Percentiles rank a stretch among this genome's conserved stretches.
phyloP scores from a whole-genome alignment of 345 rosid species.

The Populus simonii region DNA sequence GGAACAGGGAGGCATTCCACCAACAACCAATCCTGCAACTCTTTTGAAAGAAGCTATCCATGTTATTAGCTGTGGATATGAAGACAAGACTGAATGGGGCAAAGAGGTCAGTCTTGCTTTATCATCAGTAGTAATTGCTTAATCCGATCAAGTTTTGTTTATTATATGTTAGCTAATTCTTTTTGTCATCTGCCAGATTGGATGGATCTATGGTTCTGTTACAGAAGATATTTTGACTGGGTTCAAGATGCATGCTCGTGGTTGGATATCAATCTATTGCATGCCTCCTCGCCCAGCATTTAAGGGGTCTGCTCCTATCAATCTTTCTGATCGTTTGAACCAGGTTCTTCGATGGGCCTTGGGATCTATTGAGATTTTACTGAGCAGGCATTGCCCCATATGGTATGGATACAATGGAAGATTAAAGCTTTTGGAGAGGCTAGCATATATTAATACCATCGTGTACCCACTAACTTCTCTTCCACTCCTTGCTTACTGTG shows the following conservation, averaged over 20 bases:
- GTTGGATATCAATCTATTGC: conserved; percentile 96
- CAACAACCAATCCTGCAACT: conserved; percentile 89
- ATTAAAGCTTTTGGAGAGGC: conserved; percentile 77
- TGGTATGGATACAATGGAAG: conserved; percentile 95
- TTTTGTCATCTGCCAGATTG: conserved; percentile 52
- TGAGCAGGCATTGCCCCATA: conserved; percentile 98
- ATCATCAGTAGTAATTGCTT: neutral
- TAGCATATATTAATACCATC: conserved; percentile 94
- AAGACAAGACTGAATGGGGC: conserved; percentile 99
- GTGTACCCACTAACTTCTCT: conserved; percentile 93
- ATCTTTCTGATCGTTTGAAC: conserved; percentile 98
- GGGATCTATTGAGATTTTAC: conserved; percentile 92
- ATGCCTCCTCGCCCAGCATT: conserved; percentile 99
- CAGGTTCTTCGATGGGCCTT: conserved; percentile 99
- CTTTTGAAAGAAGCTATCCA: conserved; percentile 97
- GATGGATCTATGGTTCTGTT: conserved; percentile 99
- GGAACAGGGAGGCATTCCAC: conserved; percentile 98
- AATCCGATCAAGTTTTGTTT: neutral
- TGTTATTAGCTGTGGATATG: conserved; percentile 98
- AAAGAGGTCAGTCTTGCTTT: conserved; percentile 62
- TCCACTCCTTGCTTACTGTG: conserved; percentile 88
- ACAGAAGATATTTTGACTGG: conserved; percentile 99
- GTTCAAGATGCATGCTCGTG: conserved; percentile 99
- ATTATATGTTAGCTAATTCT: neutral
- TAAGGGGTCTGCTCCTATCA: conserved; percentile 99